Conservation (phyloP, 345 rosid species). For the Lepidium didymum region DNA sequence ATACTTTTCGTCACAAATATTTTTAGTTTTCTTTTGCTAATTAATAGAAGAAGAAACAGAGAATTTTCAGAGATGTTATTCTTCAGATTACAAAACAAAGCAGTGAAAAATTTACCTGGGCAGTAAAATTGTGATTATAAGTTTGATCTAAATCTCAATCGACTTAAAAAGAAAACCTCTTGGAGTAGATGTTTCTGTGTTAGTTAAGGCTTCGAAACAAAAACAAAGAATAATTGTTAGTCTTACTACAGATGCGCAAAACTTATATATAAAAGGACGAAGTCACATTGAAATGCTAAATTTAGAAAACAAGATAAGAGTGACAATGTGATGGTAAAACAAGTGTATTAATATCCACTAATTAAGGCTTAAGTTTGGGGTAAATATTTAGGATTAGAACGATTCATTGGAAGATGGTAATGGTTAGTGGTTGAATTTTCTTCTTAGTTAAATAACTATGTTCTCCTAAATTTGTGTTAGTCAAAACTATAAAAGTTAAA, state of each 20-base stretch:
- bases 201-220: background rate
- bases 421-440: slow-evolving; percentile 13
- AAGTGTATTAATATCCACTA: slow-evolving; percentile 6
- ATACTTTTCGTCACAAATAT: too few species aligned
- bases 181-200: background rate
- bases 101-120: background rate
- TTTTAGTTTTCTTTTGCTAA: background rate
- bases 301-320: background rate
- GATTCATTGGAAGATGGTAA: background rate
- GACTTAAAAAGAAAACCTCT: background rate
- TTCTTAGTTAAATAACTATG: background rate
- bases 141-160: background rate
- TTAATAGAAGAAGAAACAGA: background rate
- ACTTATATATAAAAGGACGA: background rate
- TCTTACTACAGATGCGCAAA: background rate
- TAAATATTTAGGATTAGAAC: background rate
- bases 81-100: background rate
- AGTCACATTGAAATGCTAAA: background rate
- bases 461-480: slow-evolving; percentile 10
- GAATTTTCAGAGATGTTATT: background rate
- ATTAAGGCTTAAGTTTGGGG: slow-evolving; percentile 13
- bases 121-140: background rate
- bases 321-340: slow-evolving; percentile 19
- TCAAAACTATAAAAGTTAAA: background rate
- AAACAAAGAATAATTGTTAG: background rate